These are phyloP conservation scores for Tricholoma terreum DNA, from an alignment of 768 basidiomycete species.

Conservation along the genomic window DNA sequence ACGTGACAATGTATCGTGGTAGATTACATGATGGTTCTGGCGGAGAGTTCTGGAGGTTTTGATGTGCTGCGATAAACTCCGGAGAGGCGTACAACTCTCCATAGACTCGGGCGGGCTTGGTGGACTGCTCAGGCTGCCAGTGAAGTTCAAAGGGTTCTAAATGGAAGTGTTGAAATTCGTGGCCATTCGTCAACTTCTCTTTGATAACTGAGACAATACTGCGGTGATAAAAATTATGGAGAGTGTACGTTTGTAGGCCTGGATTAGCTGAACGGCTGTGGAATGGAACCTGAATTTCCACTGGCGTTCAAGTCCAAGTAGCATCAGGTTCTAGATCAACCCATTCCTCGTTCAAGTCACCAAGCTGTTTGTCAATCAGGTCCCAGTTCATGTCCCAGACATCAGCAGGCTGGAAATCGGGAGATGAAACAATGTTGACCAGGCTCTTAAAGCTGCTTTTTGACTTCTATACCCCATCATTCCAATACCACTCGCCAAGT, in stretches of 20 bases:
- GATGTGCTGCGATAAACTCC: constrained; percentile 9
- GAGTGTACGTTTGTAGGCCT: neutral
- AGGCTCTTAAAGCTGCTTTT: neutral
- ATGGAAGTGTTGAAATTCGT: neutral
- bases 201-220: constrained; percentile 7
- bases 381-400: neutral
- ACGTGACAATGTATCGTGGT: constrained; percentile 9
- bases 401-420: neutral
- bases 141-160: constrained; percentile 1
- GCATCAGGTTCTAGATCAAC: neutral
- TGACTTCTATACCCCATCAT: constrained; percentile 2
- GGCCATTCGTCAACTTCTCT: neutral
- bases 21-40: constrained; percentile 10
- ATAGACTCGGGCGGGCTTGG: neutral
- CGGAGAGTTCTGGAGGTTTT: neutral
- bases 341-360: neutral
- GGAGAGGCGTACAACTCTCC: constrained; percentile 11
- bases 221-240: constrained; percentile 17
- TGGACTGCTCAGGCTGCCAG: constrained; percentile 8
- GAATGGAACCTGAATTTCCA: neutral
- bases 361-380: neutral
- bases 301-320: neutral
- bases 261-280: constrained; percentile 15
- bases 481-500: constrained; percentile 9
- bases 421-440: neutral